Base-by-base conservation (phyloP, 352 stramenopile species). In the Phytophthora megakarya region DNA sequence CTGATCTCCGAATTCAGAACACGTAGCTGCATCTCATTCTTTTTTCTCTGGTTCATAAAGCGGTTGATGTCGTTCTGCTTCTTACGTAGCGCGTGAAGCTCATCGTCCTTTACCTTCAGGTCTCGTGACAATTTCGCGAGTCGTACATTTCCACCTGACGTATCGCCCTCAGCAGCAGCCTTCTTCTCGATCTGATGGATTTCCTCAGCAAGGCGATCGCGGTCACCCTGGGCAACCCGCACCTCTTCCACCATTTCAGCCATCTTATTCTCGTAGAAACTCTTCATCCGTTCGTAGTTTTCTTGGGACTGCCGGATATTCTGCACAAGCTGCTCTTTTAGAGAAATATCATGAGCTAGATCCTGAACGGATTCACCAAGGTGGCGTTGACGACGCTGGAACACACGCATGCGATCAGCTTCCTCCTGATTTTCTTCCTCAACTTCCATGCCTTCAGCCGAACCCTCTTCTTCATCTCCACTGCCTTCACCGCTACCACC, bases 191-290 rank as follows among this genome's bases (percentile, higher is more conserved):
- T 73, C 37, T 85, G 72, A 19, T 92, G 74, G 18, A 94, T 92
- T 35, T 94, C 86, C 39, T 90, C 79, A n/a, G 86, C 74, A 18
- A 94, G 63, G 25, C 73, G 81, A 68, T 94, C 86, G 28, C 84
- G 83, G 55, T 88, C 84, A 16, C 81, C 47, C 44, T 93, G 80
- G 5, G 80, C 76, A 42, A 70, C 69, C 11, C 72, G 76, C 39
- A 90, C 81, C 63, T 92, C 78, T 67, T 90, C 88, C 16, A 72
- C 77, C 88, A 96, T 95, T 64, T 93, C 71, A 13, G 73, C 69
- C 79, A 96, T 88, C 58, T 92, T 92, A 25, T 90, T 68, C 48
- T 96, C 88, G 56, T 94, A 95, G 43, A 92, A 90, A 13, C 46
- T 92, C 54, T 88, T 89, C 66, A 96, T 77, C 9, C 81, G 78